Base-by-base conservation (phyloP, 805 yeast species). In the Tetrapisispora taiwanensis region DNA sequence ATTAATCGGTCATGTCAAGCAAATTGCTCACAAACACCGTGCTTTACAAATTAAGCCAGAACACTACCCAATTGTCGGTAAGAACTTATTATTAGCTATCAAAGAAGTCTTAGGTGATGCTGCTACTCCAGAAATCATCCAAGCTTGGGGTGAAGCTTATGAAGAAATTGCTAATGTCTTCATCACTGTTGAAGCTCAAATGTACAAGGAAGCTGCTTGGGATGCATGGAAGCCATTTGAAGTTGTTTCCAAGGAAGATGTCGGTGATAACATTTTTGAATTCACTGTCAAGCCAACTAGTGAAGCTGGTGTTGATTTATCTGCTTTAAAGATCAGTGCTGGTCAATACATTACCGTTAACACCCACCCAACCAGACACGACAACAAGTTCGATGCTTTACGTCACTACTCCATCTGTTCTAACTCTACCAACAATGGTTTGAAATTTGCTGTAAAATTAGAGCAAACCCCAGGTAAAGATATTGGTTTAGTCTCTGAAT, bases 81-180 rank as follows among this genome's bases (percentile, higher is more conserved):
- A 60, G 27, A 69, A 72, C 47, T 60, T 83, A n/a, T 56, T 81
- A 28, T 63, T 64, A 24, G 76, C 86, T 13, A 69, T 83, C 60
- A 57, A 60, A 34, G 71, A 72, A 44, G 69, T 77, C 34, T 63
- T 81, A 30, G 85, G 84, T 5, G 71, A 65, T 36, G 71, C 68
- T n/a, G 84, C 84, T n/a, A 76, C 77, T 17, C 70, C 67, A 3
- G 77, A 70, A 35, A 74, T 82, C 43, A 51, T 79, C 37, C 70
- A 65, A 22, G 85, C 86, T 10, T 82, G 87, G 85, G 66, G 69
- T 20, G 71, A 66, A 35, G 88, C 89, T 5, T 81, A 82, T 58
- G 73, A 72, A 31, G 75, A 72, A 46, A 67, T 81, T 48, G 88
- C 88, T 6, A 71, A 76, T 45, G 59, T 77, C 9, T 67, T 81